phyloP scores from a whole-genome alignment of 2,329 filamentous ascomycete species.

The Aspergillus bombycis region DNA sequence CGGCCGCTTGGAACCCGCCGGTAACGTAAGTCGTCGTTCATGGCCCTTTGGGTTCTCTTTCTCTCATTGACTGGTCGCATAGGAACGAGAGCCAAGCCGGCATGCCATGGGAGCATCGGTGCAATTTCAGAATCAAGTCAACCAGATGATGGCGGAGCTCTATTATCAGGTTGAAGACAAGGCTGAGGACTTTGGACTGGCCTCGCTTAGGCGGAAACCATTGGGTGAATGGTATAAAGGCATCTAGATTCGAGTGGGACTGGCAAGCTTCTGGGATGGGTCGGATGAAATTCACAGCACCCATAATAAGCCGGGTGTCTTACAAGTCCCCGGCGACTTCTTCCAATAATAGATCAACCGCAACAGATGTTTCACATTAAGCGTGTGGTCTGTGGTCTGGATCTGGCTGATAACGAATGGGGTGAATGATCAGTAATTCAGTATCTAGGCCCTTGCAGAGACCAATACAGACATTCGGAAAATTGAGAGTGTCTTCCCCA shows the following conservation, averaged over 20 bases:
- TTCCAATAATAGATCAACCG: not conserved
- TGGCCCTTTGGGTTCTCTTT: not conserved
- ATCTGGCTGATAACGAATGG: not conserved
- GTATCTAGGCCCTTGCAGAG: not conserved
- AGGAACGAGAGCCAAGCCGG: not conserved
- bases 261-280: not conserved
- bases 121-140: not conserved
- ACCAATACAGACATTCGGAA: not conserved
- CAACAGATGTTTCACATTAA: not conserved
- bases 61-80: not conserved
- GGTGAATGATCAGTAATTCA: not conserved
- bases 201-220: not conserved
- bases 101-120: not conserved
- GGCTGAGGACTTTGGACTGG: not conserved
- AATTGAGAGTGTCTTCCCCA: not conserved
- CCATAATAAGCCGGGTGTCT: not conserved
- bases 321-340: not conserved
- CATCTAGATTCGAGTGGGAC: not conserved
- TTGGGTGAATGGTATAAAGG: slow-evolving; percentile 1
- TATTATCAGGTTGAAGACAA: not conserved
- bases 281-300: not conserved
- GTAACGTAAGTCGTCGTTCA: not conserved
- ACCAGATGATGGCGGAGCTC: not conserved
- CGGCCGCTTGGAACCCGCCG: not conserved
- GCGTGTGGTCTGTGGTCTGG: not conserved